Evolutionary conservation across 1,284 basidiomycete genomes (phyloP).

Genomic region (Tilletia indica): DNA sequence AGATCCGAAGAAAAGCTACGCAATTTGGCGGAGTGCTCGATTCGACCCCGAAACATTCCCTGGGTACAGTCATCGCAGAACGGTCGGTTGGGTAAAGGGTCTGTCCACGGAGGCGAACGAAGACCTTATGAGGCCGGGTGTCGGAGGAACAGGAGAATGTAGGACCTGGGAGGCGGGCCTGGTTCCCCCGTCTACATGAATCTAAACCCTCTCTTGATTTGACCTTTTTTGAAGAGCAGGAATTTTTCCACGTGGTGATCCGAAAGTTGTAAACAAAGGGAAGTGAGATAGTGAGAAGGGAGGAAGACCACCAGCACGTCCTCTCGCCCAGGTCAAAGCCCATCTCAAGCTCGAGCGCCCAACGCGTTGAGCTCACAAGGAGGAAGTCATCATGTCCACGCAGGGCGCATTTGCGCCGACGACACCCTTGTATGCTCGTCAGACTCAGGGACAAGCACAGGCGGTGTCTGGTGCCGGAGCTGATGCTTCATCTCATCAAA

Average conservation of each 20-base stretch:
- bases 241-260: too few relatives aligned
- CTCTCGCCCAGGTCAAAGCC: neutral
- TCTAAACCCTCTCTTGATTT: too few relatives aligned
- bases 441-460: neutral
- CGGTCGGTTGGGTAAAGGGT: constrained; percentile 68
- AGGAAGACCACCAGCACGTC: neutral
- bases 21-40: constrained; percentile 74
- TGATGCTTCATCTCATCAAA: neutral
- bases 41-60: constrained; percentile 74
- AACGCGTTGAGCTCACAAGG: neutral
- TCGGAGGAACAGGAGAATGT: constrained; percentile 44
- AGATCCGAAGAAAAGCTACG: constrained; percentile 67
- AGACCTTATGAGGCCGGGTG: constrained; percentile 34
- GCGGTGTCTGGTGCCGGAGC: neutral
- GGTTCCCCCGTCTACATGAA: neutral
- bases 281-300: too few relatives aligned
- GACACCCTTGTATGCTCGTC: neutral
- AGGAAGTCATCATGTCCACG: neutral
- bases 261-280: too few relatives aligned
- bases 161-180: constrained; percentile 51
- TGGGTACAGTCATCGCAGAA: constrained; percentile 87
- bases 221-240: too few relatives aligned
- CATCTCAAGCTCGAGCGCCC: neutral
- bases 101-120: constrained; percentile 38
- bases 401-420: neutral